Evolutionary conservation across 352 stramenopile species (phyloP), one percentile per base, ranked within the genome.

Genomic region (Hyaloperonospora brassicae): DNA sequence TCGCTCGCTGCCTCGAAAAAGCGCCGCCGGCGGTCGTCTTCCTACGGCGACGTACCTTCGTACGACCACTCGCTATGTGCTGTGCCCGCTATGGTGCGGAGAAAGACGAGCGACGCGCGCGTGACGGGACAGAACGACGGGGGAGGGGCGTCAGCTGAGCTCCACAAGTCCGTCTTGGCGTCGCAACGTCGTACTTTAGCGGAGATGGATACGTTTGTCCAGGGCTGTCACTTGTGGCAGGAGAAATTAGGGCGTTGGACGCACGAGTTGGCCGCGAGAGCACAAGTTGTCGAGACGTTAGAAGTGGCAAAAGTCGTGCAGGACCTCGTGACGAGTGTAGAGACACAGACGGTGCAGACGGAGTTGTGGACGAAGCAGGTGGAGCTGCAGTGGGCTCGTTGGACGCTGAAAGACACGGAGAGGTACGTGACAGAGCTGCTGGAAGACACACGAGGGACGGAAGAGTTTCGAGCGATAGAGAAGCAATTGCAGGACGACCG

Each of bases 381-480:
- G 30, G 27, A 60, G 42, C 46, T 59, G 1, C 46, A 73, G 11
- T 57, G 60, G 39, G 22, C 50, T 2, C 10, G 45, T 25, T 62
- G 55, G 46, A 14, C 67, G 21, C 57, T 72, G 27, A 38, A 55
- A 1, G 57, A 74, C 3, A 38, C 66, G 13, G 23, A 14, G 1
- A 45, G 22, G 5, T 66, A 68, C 23, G n/a, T 68, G 1, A 12
- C 53, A 10, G 39, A 62, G 27, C 40, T 61, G 5, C 5, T 44
- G 22, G 46, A 41, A 17, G 25, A 66, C 11, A 55, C 46, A 14
- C 52, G 62, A 1, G 70, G 72, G 6, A 54, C 51, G 0, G 72
- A 84, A 12, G 47, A 41, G 27, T 84, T 85, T 48, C 69, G 73
- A 41, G 57, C 63, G 5, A 63, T 84, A 21, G 76, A 87, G 57